Base-by-base conservation (phyloP, 163 green algal species). In the Scenedesmus sp. region DNA sequence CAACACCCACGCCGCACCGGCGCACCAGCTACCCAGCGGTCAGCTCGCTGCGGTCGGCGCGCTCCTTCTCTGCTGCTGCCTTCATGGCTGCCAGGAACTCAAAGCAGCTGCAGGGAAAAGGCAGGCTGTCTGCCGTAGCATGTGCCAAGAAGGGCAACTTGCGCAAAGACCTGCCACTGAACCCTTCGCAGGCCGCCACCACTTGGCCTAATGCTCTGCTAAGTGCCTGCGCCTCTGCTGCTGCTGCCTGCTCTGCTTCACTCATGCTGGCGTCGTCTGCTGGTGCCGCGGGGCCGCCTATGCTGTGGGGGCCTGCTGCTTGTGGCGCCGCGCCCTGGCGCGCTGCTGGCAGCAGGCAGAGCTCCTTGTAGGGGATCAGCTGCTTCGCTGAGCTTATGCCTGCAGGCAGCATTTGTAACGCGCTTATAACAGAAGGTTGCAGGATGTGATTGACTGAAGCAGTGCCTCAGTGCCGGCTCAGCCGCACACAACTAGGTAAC, bases 101-200 rank as follows among this genome's bases (percentile, higher is more conserved):
- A 15, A 52, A 16, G 34, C 82, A 87, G 70, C 84, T 87, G 62
- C 90, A 93, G 6, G 92, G 92, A 18, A 16, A 55, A 0, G 83
- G 64, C 87, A 94, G 90, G 4, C 13, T 20, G 3, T 88, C 93
- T 23, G 76, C 67, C 34, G 83, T 76, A 23, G 96, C 96, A 66
- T 99, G 96, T 16, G 97, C 97, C 82, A 99, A 94, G 91, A 99
- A 98, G 0, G 97, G 97, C 88, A 99, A 94, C 94, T 99, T 99
- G 20, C 97, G 92, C 62, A 99, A 94, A 2, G 95, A 93, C 12
- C 97, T 93, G 46, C 97, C 97, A 82, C 95, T 98, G 59, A 98
- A 93, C 6, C 97, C 97, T 12, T 98, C 96, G 85, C 74, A 83
- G 4, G 57, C 90, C 76, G 59, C 84, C 3, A 73, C 76, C 10